A percentile compares a stretch with the other conserved stretches of the same genome.
Conservation (phyloP, 2,329 filamentous ascomycete species). For the Fusarium sp. region DNA sequence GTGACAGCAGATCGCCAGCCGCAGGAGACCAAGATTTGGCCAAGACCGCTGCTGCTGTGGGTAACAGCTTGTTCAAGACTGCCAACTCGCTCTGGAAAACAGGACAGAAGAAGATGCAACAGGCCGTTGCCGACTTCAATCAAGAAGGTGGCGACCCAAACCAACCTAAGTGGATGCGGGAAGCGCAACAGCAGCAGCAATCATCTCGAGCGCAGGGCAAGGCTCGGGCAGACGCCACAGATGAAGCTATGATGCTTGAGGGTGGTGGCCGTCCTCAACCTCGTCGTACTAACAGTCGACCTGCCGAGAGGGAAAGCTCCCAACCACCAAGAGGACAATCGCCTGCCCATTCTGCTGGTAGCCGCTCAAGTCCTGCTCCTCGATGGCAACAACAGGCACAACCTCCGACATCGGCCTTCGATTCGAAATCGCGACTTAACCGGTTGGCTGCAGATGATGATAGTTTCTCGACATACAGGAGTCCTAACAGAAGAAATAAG, state of each 20-base stretch:
- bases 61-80: slow-evolving; percentile 88
- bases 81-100: slow-evolving; percentile 96
- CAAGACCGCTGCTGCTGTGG: slow-evolving; percentile 83
- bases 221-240: slow-evolving; percentile 61
- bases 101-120: slow-evolving; percentile 90
- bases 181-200: slow-evolving; percentile 65
- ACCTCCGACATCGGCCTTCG: slow-evolving; percentile 52
- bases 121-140: slow-evolving; percentile 88
- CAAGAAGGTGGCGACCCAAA: slow-evolving; percentile 75
- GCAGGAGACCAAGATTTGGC: slow-evolving; percentile 76
- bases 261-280: slow-evolving; percentile 65
- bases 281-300: slow-evolving; percentile 42
- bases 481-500: slow-evolving; percentile 83
- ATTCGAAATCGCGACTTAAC: slow-evolving; percentile 67
- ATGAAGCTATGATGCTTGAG: slow-evolving; percentile 85
- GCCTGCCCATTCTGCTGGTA: slow-evolving; percentile 58
- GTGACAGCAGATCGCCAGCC: slow-evolving; percentile 67
- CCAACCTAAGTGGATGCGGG: slow-evolving; percentile 96
- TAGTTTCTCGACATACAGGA: slow-evolving; percentile 84
- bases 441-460: slow-evolving; percentile 83
- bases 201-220: slow-evolving; percentile 54
- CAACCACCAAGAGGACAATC: slow-evolving; percentile 61
- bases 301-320: slow-evolving; percentile 45
- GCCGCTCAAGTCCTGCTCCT: slow-evolving; percentile 61
- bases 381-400: slow-evolving; percentile 67